A percentile compares a stretch with the other conserved stretches of the same genome.
Conservation (phyloP, 2,329 filamentous ascomycete genomes). For the Cladophialophora chaetospira region DNA sequence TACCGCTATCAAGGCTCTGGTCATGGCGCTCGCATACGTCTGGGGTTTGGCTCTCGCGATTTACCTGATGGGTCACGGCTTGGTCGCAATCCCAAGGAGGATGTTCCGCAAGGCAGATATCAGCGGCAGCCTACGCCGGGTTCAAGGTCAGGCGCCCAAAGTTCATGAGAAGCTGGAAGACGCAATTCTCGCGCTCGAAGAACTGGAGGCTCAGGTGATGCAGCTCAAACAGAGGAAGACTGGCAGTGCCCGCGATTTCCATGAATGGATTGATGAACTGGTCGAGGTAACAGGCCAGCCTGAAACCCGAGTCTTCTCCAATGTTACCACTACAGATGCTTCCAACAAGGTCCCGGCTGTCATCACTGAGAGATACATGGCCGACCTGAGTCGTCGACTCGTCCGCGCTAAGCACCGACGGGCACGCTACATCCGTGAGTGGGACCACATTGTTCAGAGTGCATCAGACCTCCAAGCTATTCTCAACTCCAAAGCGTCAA, state of each 20-base stretch:
- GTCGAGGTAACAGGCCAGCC: slow-evolving; percentile 72
- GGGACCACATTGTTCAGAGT: slow-evolving; percentile 74
- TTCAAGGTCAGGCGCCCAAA: slow-evolving; percentile 78
- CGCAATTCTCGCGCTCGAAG: slow-evolving; percentile 74
- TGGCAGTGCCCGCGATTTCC: slow-evolving; percentile 72
- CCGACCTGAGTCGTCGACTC: slow-evolving; percentile 81
- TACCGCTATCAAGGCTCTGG: slow-evolving; percentile 73
- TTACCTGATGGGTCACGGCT: slow-evolving; percentile 95
- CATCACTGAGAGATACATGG: slow-evolving; percentile 90
- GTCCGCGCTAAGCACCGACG: slow-evolving; percentile 80
- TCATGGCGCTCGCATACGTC: slow-evolving; percentile 93
- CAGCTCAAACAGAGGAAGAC: slow-evolving; percentile 80
- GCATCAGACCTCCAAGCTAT: slow-evolving; percentile 77
- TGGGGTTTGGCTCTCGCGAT: slow-evolving; percentile 92
- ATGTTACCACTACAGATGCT: slow-evolving; percentile 42
- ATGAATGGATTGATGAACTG: slow-evolving; percentile 95
- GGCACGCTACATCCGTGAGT: slow-evolving; percentile 80
- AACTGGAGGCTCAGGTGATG: slow-evolving; percentile 76
- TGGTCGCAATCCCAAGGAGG: slow-evolving; percentile 84
- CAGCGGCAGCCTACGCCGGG: slow-evolving; percentile 68
- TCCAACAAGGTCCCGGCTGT: slow-evolving; percentile 68
- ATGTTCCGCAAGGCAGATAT: slow-evolving; percentile 79
- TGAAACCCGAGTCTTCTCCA: slow-evolving; percentile 54
- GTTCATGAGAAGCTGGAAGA: slow-evolving; percentile 87
- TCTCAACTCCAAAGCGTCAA: slow-evolving; percentile 78